phyloP scores from a whole-genome alignment of 2,329 filamentous ascomycete genomes.

The Hypoxylon sp. region DNA sequence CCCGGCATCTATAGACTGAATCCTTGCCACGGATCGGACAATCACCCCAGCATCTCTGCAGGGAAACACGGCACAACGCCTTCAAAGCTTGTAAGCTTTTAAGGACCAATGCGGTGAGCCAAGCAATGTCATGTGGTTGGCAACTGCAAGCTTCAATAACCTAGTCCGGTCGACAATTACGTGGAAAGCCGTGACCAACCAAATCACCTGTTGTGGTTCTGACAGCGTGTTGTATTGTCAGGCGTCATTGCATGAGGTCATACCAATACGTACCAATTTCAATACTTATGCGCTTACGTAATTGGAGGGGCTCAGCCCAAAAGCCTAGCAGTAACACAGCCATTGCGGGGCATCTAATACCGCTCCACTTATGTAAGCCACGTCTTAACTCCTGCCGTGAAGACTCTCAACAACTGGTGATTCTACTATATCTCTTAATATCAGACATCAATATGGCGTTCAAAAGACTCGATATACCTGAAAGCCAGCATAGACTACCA shows the following conservation, averaged over 20 bases:
- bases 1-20: slow-evolving; percentile 2
- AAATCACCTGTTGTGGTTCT: slow-evolving; percentile 28
- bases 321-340: neutral
- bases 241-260: slow-evolving; percentile 39
- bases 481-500: too few species aligned
- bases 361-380: neutral
- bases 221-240: slow-evolving; percentile 42
- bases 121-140: slow-evolving; percentile 33
- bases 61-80: slow-evolving; percentile 1
- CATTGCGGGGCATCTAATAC: slow-evolving; percentile 2
- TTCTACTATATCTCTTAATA: too few species aligned
- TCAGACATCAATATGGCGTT: too few species aligned
- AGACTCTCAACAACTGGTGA: too few species aligned
- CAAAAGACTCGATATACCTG: too few species aligned
- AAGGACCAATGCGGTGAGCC: slow-evolving; percentile 26
- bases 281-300: slow-evolving; percentile 10
- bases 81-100: slow-evolving; percentile 14
- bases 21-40: slow-evolving; percentile 35
- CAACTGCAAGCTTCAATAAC: slow-evolving; percentile 6
- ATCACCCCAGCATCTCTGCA: slow-evolving; percentile 37
- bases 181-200: slow-evolving; percentile 38
- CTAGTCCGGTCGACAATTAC: slow-evolving; percentile 30
- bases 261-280: slow-evolving; percentile 9
- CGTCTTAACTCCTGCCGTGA: neutral
- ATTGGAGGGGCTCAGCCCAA: slow-evolving; percentile 6